These are phyloP conservation scores for Apium graveolens DNA, from an alignment of 129 eudicot genomes.

Conservation along the genomic window DNA sequence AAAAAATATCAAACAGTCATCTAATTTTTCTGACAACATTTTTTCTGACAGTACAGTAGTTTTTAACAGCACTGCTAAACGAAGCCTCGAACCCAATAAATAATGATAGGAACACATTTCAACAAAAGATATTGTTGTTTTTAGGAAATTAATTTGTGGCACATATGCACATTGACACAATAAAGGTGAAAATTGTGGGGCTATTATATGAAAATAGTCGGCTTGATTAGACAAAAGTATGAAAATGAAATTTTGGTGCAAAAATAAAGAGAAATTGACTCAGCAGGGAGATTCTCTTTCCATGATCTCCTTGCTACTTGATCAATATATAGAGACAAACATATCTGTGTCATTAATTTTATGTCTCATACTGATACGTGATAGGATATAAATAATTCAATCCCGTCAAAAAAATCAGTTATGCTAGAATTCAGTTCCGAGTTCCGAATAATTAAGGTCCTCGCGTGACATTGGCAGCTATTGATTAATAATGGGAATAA, in stretches of 20 bases:
- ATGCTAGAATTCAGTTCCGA: too few relatives aligned
- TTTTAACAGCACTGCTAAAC: too few relatives aligned
- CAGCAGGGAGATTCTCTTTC: not conserved
- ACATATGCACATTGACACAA: not conserved
- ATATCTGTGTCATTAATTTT: not conserved
- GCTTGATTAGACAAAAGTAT: not conserved
- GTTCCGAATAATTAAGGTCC: too few relatives aligned
- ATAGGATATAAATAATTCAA: too few relatives aligned
- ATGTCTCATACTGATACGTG: not conserved
- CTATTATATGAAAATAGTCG: not conserved
- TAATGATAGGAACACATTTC: not conserved
- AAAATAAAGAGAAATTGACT: not conserved
- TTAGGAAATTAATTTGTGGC: not conserved
- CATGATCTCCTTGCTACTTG: not conserved
- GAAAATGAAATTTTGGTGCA: not conserved
- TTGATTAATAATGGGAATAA: too few relatives aligned
- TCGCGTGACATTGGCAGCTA: too few relatives aligned
- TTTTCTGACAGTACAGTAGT: too few relatives aligned
- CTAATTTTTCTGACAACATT: too few relatives aligned
- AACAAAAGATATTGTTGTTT: not conserved
- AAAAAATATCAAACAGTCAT: too few relatives aligned
- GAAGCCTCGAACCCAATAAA: too few relatives aligned
- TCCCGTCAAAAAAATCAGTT: too few relatives aligned
- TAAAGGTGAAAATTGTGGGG: not conserved
- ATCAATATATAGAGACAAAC: not conserved